Percentiles rank a stretch among this genome's conserved stretches.
Evolutionary conservation across 2,329 filamentous ascomycete species (phyloP).

Genomic region (Fonsecaea nubica): DNA sequence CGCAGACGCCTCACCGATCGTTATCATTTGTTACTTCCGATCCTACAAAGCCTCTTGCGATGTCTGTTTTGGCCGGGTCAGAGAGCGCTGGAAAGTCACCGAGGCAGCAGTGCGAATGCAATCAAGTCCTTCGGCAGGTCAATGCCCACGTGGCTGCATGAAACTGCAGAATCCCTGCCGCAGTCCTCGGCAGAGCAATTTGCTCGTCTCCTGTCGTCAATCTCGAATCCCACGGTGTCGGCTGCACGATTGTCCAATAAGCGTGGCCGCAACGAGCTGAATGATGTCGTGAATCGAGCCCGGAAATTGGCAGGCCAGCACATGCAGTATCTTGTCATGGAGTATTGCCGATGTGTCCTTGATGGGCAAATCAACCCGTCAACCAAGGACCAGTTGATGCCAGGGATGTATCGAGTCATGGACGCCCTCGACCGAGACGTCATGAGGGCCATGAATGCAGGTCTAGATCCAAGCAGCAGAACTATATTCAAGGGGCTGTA

Average conservation of each 20-base stretch:
- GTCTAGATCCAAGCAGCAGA: slow-evolving; percentile 58
- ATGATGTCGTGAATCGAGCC: slow-evolving; percentile 66
- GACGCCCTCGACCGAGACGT: slow-evolving; percentile 60
- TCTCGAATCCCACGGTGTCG: slow-evolving; percentile 67
- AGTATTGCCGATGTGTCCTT: slow-evolving; percentile 62
- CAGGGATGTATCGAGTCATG: slow-evolving; percentile 60
- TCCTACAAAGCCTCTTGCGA: slow-evolving; percentile 62
- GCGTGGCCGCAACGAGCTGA: slow-evolving; percentile 48
- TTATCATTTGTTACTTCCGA: slow-evolving; percentile 63
- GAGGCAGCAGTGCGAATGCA: slow-evolving; percentile 1
- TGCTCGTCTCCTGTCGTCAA: slow-evolving; percentile 63
- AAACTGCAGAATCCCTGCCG: slow-evolving; percentile 40
- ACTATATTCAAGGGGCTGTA: slow-evolving; percentile 61
- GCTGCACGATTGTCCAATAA: slow-evolving; percentile 55
- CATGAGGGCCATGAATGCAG: slow-evolving; percentile 59
- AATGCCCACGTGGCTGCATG: slow-evolving; percentile 39
- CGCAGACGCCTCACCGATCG: slow-evolving; percentile 65
- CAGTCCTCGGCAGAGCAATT: slow-evolving; percentile 55
- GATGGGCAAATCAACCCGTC: slow-evolving; percentile 57
- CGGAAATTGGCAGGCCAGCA: slow-evolving; percentile 64
- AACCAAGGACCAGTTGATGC: slow-evolving; percentile 60
- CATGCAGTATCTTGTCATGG: slow-evolving; percentile 63
- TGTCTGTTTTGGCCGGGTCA: slow-evolving; percentile 59
- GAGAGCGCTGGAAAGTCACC: slow-evolving; percentile 11
- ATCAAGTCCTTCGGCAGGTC: slow-evolving; percentile 28